phyloP scores from a whole-genome alignment of 2,329 filamentous ascomycete genomes.

The Aspergillus texensis region DNA sequence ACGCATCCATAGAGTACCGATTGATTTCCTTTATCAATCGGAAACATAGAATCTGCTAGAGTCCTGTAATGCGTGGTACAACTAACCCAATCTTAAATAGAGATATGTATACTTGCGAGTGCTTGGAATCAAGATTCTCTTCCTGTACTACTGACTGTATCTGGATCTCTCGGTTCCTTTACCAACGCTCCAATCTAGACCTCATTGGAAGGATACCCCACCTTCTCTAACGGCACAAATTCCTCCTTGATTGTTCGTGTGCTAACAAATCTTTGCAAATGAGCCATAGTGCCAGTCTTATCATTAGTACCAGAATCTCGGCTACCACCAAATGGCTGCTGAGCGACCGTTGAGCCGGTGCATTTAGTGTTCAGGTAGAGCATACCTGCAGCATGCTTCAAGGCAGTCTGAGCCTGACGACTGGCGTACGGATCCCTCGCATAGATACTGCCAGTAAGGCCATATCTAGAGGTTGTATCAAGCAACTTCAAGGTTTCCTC shows the following conservation, averaged over 20 bases:
- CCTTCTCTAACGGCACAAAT: conserved; percentile 37
- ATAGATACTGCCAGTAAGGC: conserved; percentile 35
- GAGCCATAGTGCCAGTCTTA: conserved; percentile 57
- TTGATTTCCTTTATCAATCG: background rate
- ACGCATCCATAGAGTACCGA: background rate
- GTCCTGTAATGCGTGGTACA: background rate
- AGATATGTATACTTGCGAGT: background rate
- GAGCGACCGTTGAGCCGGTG: conserved; percentile 58
- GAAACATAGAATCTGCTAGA: background rate
- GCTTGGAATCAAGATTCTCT: background rate
- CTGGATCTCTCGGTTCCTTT: background rate
- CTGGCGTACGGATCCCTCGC: conserved; percentile 48
- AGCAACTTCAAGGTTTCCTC: conserved; percentile 53
- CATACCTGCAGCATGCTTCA: conserved; percentile 60
- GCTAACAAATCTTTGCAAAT: conserved; percentile 56
- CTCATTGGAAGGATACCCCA: conserved; percentile 28
- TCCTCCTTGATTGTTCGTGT: conserved; percentile 58
- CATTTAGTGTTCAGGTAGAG: conserved; percentile 63
- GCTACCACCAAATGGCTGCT: conserved; percentile 59
- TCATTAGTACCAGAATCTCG: conserved; percentile 59
- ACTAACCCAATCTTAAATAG: background rate
- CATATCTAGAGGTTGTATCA: conserved; percentile 42
- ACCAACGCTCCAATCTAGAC: background rate
- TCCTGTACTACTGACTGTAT: background rate
- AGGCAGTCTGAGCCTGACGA: conserved; percentile 53